Evolutionary conservation across 129 eudicot species (phyloP).

Genomic region (Flaveria linearis): DNA sequence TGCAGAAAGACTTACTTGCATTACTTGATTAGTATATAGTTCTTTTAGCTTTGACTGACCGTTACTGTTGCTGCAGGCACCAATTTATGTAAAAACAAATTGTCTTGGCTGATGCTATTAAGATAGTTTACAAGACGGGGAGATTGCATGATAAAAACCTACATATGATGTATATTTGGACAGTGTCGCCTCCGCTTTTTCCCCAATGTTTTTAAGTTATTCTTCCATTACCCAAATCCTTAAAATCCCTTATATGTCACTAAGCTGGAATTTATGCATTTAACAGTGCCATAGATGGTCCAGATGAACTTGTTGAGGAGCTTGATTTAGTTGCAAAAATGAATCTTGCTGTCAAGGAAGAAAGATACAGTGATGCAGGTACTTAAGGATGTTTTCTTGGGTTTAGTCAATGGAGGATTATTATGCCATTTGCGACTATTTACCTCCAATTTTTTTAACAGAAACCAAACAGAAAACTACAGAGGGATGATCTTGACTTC

Average conservation of each 20-base stretch:
- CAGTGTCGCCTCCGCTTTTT: slow-evolving; percentile 41
- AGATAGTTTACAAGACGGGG: slow-evolving; percentile 47
- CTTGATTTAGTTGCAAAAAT: slow-evolving; percentile 52
- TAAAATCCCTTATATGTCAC: slow-evolving; percentile 11
- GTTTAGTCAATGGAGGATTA: neutral
- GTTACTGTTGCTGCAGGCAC: slow-evolving; percentile 48
- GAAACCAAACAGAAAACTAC: neutral
- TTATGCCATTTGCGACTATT: neutral
- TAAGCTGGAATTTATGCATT: slow-evolving; percentile 9
- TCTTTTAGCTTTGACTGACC: neutral
- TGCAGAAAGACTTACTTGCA: neutral
- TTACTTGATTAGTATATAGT: slow-evolving; percentile 8
- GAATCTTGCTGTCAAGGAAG: slow-evolving; percentile 56
- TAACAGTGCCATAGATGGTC: slow-evolving; percentile 71
- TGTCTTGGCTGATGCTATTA: slow-evolving; percentile 65
- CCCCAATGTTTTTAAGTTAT: slow-evolving; percentile 16
- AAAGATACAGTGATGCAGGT: slow-evolving; percentile 80
- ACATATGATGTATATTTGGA: slow-evolving; percentile 58
- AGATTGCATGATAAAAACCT: slow-evolving; percentile 45
- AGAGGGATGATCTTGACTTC: too few species aligned
- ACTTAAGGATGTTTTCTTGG: slow-evolving; percentile 1
- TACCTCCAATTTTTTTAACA: neutral
- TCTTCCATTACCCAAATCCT: neutral
- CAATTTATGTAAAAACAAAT: slow-evolving; percentile 68
- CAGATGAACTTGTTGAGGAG: slow-evolving; percentile 65